A percentile compares a stretch with the other conserved stretches of the same genome.
Conservation (phyloP, 371 early-diverging fungal genomes). For the Capillidium heterosporum region DNA sequence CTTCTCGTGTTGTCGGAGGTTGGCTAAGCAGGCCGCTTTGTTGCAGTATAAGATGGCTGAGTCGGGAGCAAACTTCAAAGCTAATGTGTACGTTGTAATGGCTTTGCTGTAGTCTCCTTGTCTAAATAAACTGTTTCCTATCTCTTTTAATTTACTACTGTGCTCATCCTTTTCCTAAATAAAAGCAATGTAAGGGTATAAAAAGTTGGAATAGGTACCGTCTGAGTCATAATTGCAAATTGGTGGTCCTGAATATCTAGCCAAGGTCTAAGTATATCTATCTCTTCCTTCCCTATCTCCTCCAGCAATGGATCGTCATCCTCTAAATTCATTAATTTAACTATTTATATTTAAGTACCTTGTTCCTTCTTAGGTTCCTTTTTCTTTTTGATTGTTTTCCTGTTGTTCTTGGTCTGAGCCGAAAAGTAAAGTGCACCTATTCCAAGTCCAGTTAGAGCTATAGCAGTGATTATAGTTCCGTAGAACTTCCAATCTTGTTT, state of each 20-base stretch:
- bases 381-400: neutral
- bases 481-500: neutral
- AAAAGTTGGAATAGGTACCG: neutral
- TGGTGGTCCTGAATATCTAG: neutral
- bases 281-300: neutral
- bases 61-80: neutral
- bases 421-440: neutral
- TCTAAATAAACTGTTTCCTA: neutral
- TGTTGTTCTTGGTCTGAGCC: neutral
- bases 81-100: neutral
- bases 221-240: neutral
- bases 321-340: neutral
- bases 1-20: neutral
- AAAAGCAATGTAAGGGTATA: neutral
- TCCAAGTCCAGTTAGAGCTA: neutral
- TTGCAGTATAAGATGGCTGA: neutral
- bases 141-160: neutral
- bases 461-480: neutral
- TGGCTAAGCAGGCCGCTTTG: neutral
- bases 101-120: neutral
- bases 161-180: neutral
- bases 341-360: neutral
- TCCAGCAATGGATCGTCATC: neutral
- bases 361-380: neutral
- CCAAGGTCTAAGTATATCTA: neutral